phyloP scores from a whole-genome alignment of 805 yeast species.

The Cyberlindnera americana region DNA sequence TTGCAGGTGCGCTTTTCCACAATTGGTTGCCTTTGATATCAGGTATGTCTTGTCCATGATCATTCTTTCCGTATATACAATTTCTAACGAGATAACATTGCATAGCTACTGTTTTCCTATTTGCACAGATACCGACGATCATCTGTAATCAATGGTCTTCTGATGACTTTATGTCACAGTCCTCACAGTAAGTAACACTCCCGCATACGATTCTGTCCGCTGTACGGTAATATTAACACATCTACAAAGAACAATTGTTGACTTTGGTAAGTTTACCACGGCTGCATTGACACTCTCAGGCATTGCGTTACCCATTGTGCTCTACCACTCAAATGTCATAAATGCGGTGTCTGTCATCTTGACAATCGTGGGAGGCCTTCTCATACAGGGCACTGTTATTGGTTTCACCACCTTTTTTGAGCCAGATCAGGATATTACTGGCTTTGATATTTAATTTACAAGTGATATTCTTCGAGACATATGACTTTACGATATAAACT shows the following conservation, averaged over 20 bases:
- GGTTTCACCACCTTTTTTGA: constrained; percentile 67
- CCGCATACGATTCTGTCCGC: no score
- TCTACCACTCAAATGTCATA: constrained; percentile 62
- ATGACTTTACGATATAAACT: neutral
- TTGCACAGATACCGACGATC: constrained; percentile 57
- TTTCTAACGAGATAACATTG: constrained; percentile 1
- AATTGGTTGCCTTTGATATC: constrained; percentile 77
- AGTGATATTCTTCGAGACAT: neutral
- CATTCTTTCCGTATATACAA: no score
- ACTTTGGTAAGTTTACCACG: constrained; percentile 64
- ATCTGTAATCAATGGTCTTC: constrained; percentile 42
- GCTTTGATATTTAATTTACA: constrained; percentile 19
- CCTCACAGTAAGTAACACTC: constrained; percentile 32
- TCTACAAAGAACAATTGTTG: constrained; percentile 44
- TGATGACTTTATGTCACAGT: constrained; percentile 54
- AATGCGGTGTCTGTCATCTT: constrained; percentile 53
- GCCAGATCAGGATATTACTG: constrained; percentile 34
- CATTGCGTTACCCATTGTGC: constrained; percentile 53
- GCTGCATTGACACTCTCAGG: constrained; percentile 65
- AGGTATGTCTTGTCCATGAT: constrained; percentile 30
- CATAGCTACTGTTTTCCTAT: constrained; percentile 41
- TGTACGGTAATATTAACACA: constrained; percentile 19
- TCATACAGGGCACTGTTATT: constrained; percentile 69
- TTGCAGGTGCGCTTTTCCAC: constrained; percentile 71
- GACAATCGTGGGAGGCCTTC: constrained; percentile 63